Evolutionary conservation across 345 rosid genomes (phyloP), one percentile per base, ranked within the genome.

Genomic region (Brassica carinata): DNA sequence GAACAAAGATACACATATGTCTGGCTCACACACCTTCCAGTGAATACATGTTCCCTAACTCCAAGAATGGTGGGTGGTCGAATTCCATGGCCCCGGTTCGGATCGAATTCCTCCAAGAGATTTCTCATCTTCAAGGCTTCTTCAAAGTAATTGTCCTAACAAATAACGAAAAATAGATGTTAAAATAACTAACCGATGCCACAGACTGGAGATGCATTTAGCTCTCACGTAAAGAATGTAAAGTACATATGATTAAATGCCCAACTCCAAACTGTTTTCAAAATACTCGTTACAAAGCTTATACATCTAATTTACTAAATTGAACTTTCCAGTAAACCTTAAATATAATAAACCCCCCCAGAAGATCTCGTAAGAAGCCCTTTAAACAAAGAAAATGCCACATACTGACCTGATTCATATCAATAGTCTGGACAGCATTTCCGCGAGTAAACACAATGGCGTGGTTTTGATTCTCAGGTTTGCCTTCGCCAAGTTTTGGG

Each of bases 381-480:
- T 27, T 65, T 73, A 7, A 68, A 65, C 67, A 67, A 55, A 68
- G 31, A 51, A 18, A 18, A 31, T 27, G 55, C 36, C 30, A 69
- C 30, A 40, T 61, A 34, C 74, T 64, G 73, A 92, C 98, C 94
- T 95, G 99, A 85, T 95, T 95, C 99, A 95, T 95, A 87, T 95
- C 99, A 79, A 95, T 95, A 34, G 99, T 95, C 85, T 95, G 99
- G 76, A 95, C 74, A 69, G 99, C 98, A 87, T 86, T 93, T 87
- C 99, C 99, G 36, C 99, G 98, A 71, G 99, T 93, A 85, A 95
- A 95, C 69, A 95, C 76, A 85, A 95, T 83, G 15, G 99, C 99
- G 79, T 95, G 99, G 78, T 95, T 95, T 87, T 95, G 99, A 87
- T 95, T 95, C 88, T 95, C 99, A 72, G 99, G 99, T 85, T 93